Base-by-base conservation (phyloP, 2,329 filamentous ascomycete species). In the Aspergillus pseudoterreus region DNA sequence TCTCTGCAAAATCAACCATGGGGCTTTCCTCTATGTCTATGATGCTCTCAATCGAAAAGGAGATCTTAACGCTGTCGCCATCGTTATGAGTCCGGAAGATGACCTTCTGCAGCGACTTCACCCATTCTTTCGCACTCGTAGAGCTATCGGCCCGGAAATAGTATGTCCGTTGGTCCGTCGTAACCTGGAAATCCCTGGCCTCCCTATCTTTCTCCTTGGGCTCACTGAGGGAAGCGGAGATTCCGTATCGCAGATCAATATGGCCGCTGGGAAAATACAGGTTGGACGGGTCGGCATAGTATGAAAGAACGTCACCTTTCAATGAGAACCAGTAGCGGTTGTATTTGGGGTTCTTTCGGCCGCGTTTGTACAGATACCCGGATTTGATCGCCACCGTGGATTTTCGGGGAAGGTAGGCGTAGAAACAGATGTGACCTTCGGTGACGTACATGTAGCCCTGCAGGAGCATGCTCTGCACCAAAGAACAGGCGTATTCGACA, bases 371-470 rank as follows among this genome's bases (percentile, higher is more conserved):
- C 2, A 99, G 77, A 64, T 92, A 90, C 1, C 94, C 92, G 1
- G 91, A 92, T 71, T 96, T 97, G 58, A 86, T 82, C 15, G 88
- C 81, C 49, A 85, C 80, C 60, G 88, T 83, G 47, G 87, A 84
- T 78, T 94, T 96, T 77, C 92, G 95, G 6, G 91, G 91, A n/a
- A 97, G 80, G 67, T 96, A 96, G 36, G 94, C 91, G 67, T 96
- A 97, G 70, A 97, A 99, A 73, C 92, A 96, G 55, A 97, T 88
- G 67, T 99, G 94, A 61, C 86, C 88, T 55, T 87, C 80, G 0
- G 94, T 97, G 64, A 99, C 89, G 73, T 97, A 97, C 81, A 99
- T 86, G 68, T 94, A 96, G 5, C 94, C 94, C 67, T 96, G 91
- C 8, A 97, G 80, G 27, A 97, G 77, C 42, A 96, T 90, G 65